These are phyloP conservation scores for Rhizopogon roseolus DNA, from an alignment of 768 basidiomycete species.

Conservation along the genomic window DNA sequence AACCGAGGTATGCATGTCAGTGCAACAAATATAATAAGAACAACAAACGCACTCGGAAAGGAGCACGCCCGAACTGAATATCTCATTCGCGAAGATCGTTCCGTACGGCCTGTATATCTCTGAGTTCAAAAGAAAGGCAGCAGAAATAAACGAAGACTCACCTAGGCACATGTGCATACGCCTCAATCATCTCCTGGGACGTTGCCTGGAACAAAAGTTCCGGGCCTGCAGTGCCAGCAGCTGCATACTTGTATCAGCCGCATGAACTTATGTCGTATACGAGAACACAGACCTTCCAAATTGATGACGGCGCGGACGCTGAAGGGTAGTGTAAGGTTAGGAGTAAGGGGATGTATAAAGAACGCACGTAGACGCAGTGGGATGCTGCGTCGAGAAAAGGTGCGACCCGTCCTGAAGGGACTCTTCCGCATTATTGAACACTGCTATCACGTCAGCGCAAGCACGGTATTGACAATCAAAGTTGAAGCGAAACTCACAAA, in stretches of 20 bases:
- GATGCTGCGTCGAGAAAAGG: slow-evolving; percentile 88
- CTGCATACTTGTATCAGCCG: slow-evolving; percentile 29
- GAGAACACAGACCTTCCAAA: slow-evolving; percentile 61
- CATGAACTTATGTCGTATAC: neutral
- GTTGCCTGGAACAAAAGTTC: slow-evolving; percentile 96
- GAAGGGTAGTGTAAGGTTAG: neutral
- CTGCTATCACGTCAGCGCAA: slow-evolving; percentile 31
- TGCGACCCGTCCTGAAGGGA: slow-evolving; percentile 94
- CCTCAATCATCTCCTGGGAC: slow-evolving; percentile 90
- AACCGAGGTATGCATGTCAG: neutral
- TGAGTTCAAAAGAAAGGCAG: neutral
- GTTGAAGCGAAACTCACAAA: slow-evolving; percentile 49
- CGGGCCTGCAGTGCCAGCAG: slow-evolving; percentile 82
- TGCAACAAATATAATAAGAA: neutral
- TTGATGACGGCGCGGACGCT: slow-evolving; percentile 87
- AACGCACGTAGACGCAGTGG: slow-evolving; percentile 60
- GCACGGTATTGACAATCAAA: neutral
- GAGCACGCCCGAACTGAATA: slow-evolving; percentile 88
- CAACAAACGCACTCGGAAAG: slow-evolving; percentile 69
- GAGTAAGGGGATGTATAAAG: neutral
- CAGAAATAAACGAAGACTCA: slow-evolving; percentile 15
- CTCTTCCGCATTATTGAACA: slow-evolving; percentile 96
- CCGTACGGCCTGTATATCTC: slow-evolving; percentile 64
- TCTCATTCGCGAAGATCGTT: slow-evolving; percentile 84
- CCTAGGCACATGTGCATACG: slow-evolving; percentile 83